Evolutionary conservation across 106 monocot genomes (phyloP).

Genomic region (Apostasia shenzhenica): DNA sequence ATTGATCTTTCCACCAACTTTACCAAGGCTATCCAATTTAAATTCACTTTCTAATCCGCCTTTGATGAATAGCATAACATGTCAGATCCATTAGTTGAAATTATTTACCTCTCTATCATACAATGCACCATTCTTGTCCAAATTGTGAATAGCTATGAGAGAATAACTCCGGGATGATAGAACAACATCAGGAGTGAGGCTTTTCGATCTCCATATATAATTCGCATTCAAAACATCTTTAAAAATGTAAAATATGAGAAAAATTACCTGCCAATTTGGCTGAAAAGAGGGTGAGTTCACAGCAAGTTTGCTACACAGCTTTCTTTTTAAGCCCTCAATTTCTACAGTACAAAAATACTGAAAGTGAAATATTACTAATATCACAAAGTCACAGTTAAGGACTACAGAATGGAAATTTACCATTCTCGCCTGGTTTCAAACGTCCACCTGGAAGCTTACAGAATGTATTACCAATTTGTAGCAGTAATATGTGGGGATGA

Average conservation of each 20-base stretch:
- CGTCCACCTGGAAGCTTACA: conserved; percentile 99
- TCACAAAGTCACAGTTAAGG: background rate
- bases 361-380: background rate
- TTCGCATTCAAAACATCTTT: background rate
- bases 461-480: conserved; percentile 99
- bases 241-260: background rate
- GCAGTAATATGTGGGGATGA: conserved; percentile 87
- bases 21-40: no score
- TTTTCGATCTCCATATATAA: background rate
- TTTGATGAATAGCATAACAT: no score
- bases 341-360: conserved; percentile 33
- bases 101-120: no score
- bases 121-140: no score
- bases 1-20: no score
- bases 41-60: no score
- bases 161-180: no score
- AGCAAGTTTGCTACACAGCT: conserved; percentile 89
- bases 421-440: conserved; percentile 97
- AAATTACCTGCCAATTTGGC: conserved; percentile 92
- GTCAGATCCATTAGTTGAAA: no score
- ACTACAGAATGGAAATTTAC: conserved; percentile 18
- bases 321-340: conserved; percentile 89
- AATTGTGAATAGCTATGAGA: no score
- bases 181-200: no score
- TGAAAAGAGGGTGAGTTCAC: conserved; percentile 68